A percentile compares a stretch with the other conserved stretches of the same genome.
phyloP scores from a whole-genome alignment of 2,329 filamentous ascomycete genomes.

The Penicillium decumbens region DNA sequence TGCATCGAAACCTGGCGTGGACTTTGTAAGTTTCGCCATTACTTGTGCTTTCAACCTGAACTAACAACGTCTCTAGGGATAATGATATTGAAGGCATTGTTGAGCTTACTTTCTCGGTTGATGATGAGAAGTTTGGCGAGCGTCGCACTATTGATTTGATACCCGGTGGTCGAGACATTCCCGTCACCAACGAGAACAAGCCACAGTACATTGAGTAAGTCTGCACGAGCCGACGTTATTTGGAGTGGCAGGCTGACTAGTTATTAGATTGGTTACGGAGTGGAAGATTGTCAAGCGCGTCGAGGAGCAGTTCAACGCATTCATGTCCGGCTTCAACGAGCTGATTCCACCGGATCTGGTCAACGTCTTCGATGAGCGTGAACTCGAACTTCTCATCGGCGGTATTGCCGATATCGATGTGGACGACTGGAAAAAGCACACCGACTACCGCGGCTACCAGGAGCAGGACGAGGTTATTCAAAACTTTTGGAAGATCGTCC shows the following conservation, averaged over 20 bases:
- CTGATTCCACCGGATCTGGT: conserved; percentile 93
- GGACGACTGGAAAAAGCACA: conserved; percentile 99
- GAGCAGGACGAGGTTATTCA: conserved; percentile 96
- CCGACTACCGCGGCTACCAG: conserved; percentile 96
- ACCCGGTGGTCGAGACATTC: conserved; percentile 81
- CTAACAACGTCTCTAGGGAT: conserved; percentile 51
- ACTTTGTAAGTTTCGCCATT: conserved; percentile 59
- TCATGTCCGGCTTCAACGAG: conserved; percentile 96
- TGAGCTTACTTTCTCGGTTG: conserved; percentile 93
- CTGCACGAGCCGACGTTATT: not conserved
- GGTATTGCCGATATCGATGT: conserved; percentile 99
- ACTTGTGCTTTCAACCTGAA: not conserved
- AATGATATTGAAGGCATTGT: conserved; percentile 95
- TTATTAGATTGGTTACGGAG: conserved; percentile 76
- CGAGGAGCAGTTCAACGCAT: conserved; percentile 95
- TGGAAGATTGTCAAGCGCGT: conserved; percentile 99
- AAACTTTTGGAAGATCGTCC: conserved; percentile 95
- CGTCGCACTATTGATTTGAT: conserved; percentile 92
- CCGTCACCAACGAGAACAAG: conserved; percentile 98
- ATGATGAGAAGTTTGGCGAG: conserved; percentile 95
- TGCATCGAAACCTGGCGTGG: conserved; percentile 95
- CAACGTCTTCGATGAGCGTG: conserved; percentile 97
- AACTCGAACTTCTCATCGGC: conserved; percentile 91
- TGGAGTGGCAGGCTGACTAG: not conserved
- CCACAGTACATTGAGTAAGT: conserved; percentile 91